These are phyloP conservation scores for Plantago major DNA, from an alignment of 257 asterid species.

Conservation along the genomic window DNA sequence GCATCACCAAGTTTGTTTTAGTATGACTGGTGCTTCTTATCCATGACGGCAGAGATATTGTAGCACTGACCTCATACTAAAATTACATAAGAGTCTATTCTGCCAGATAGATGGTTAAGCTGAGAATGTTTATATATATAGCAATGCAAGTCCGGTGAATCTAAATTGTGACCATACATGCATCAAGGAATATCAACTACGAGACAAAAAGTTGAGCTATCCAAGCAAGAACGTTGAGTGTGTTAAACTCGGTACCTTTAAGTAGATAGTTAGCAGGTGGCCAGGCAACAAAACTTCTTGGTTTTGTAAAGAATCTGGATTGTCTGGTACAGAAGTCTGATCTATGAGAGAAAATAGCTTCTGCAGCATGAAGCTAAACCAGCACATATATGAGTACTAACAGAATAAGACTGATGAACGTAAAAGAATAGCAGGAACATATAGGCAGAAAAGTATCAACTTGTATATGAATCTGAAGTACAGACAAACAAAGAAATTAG, in stretches of 20 bases:
- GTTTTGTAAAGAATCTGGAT: slow-evolving; percentile 88
- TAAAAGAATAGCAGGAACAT: slow-evolving; percentile 10
- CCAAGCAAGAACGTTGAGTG: slow-evolving; percentile 8
- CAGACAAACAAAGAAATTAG: background rate
- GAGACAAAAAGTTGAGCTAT: slow-evolving; percentile 17
- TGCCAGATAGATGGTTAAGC: background rate
- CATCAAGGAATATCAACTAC: slow-evolving; percentile 2
- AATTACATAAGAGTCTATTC: background rate
- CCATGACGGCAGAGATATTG: background rate
- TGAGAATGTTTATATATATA: background rate
- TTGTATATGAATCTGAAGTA: background rate
- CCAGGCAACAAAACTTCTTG: slow-evolving; percentile 96
- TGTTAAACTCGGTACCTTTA: slow-evolving; percentile 53
- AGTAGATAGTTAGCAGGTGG: slow-evolving; percentile 81
- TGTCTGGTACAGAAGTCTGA: slow-evolving; percentile 91
- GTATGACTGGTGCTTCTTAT: background rate
- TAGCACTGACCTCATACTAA: background rate
- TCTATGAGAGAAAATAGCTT: slow-evolving; percentile 92
- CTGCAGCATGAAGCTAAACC: slow-evolving; percentile 87
- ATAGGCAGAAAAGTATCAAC: slow-evolving; percentile 5
- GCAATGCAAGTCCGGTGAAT: too few relatives aligned
- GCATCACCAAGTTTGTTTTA: background rate
- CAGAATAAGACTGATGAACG: background rate
- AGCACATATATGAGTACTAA: slow-evolving; percentile 28
- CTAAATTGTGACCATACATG: background rate